Evolutionary conservation across 441 rosid species (phyloP).

Genomic region (Pelargonium citronellum): DNA sequence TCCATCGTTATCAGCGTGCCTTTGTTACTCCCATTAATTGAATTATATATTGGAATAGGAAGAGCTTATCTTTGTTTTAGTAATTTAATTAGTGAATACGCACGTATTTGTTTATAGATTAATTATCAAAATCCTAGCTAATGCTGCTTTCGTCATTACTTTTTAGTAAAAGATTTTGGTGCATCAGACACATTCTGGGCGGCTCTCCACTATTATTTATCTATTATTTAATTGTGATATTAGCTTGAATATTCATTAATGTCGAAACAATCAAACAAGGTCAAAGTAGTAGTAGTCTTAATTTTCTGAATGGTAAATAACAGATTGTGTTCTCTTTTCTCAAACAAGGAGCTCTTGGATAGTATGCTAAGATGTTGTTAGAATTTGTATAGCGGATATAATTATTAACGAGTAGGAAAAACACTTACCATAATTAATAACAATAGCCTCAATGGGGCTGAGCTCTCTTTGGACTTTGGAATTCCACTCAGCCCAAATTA

Average conservation of each 20-base stretch:
- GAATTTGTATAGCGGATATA: too few relatives aligned
- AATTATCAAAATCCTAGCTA: neutral
- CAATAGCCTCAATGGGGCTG: neutral
- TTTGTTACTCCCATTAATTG: constrained; percentile 9
- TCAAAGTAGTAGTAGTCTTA: too few relatives aligned
- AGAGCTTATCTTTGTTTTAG: constrained; percentile 19
- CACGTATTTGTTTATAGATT: neutral
- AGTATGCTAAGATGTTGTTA: too few relatives aligned
- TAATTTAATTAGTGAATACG: constrained; percentile 21
- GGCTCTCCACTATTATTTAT: neutral
- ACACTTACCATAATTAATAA: too few relatives aligned
- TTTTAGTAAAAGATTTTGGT: neutral
- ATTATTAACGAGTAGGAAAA: too few relatives aligned
- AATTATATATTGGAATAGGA: neutral
- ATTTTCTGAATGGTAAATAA: too few relatives aligned
- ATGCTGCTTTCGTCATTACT: constrained; percentile 15
- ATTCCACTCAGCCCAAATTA: neutral
- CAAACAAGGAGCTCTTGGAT: too few relatives aligned
- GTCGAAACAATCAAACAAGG: too few relatives aligned
- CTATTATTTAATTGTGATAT: too few relatives aligned
- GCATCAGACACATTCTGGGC: constrained; percentile 2
- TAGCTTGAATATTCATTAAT: too few relatives aligned
- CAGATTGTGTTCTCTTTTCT: too few relatives aligned
- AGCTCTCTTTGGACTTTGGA: neutral
- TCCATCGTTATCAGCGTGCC: constrained; percentile 32